Base-by-base conservation (phyloP, 176 grass and related monocot genomes). In the Tillandsia leiboldiana region DNA sequence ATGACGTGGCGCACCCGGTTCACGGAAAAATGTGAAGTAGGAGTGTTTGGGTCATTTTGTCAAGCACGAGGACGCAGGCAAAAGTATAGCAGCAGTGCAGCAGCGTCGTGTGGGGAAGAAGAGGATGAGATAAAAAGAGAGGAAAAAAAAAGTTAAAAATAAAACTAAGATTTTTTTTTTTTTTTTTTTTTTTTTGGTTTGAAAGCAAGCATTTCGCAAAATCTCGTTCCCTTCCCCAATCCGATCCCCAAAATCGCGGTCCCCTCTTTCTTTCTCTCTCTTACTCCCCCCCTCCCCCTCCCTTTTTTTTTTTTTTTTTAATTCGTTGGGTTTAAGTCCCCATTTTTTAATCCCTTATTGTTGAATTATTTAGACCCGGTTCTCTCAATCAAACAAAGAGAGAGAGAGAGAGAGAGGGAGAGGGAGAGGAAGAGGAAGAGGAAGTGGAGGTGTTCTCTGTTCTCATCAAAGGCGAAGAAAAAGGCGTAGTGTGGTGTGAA, bases 171-270 rank as follows among this genome's bases (percentile, higher is more conserved):
- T 0, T 17, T n/a, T 57, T n/a, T 57, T 8, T 12, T 57, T 17
- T 57, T 17, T n/a, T n/a, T 24, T 24, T 24, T 24, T 24, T 1
- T 24, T 24, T 24, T 24, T 1, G 24, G 24, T 24, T 24, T 1
- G 24, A 17, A 15, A n/a, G 12, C 54, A n/a, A 13, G 13, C 12
- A 8, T 58, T 56, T 13, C 15, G 10, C 64, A 54, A 62, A 64
- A 82, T 50, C 10, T 73, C 68, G 73, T 56, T 66, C 64, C 64
- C 65, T 42, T 29, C 14, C 6, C 50, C 73, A 54, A 65, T 59
- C 78, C 57, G 65, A 66, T 81, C 78, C 83, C 56, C 64, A 64
- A 58, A 78, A 73, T 77, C 15, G 27, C 74, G 78, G 77, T 76
- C 57, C 71, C 73, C 75, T 73, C 70, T 75, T 51, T 15, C 67